Percentiles rank a stretch among this genome's conserved stretches.
phyloP scores from a whole-genome alignment of 1,139 yeast species.

The Diutina siamensis region DNA sequence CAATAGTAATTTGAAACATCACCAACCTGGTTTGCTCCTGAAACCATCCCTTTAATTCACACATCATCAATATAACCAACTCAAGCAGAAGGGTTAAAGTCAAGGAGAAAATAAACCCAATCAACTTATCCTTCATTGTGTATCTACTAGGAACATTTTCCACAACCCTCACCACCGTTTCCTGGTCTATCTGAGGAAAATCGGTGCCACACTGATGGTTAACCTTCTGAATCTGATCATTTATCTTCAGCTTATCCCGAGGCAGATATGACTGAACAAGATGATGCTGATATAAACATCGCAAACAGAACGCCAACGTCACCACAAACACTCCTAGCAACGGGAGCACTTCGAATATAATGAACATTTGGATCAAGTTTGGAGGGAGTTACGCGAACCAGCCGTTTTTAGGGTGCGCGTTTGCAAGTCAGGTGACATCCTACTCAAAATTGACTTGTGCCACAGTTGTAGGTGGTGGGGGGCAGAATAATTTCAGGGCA shows the following conservation, averaged over 20 bases:
- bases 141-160: constrained; percentile 8
- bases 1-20: constrained; percentile 23
- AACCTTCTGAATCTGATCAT: constrained; percentile 12
- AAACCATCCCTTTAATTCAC: constrained; percentile 22
- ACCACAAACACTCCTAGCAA: constrained; percentile 11
- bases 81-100: constrained; percentile 23
- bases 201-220: constrained; percentile 12
- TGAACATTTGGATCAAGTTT: too few species aligned
- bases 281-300: constrained; percentile 17
- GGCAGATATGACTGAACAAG: constrained; percentile 13
- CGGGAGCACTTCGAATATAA: constrained; percentile 9
- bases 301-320: constrained; percentile 14
- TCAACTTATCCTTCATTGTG: constrained; percentile 8
- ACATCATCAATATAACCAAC: constrained; percentile 25
- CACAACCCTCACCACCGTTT: constrained; percentile 11
- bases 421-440: too few species aligned
- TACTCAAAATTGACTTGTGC: too few species aligned
- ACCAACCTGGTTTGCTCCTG: constrained; percentile 15
- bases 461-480: too few species aligned
- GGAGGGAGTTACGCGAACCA: neutral
- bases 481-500: too few species aligned
- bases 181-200: constrained; percentile 14
- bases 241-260: constrained; percentile 13
- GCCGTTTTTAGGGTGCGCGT: neutral
- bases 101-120: constrained; percentile 20